Percentiles rank a stretch among this genome's conserved stretches.
Evolutionary conservation across 2,329 filamentous ascomycete species (phyloP).

Genomic region (Curvularia sp.): DNA sequence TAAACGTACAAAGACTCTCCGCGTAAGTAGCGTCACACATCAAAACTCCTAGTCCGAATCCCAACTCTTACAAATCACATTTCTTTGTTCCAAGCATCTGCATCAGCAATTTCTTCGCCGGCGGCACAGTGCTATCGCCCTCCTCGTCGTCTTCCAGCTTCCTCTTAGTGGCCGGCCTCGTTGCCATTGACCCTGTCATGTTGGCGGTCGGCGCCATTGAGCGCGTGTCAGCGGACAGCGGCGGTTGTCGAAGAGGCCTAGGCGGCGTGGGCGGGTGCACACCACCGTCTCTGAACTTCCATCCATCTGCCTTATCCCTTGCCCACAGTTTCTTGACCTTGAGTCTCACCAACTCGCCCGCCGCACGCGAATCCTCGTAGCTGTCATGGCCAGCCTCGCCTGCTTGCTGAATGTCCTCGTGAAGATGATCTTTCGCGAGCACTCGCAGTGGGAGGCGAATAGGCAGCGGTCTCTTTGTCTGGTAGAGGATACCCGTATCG

Average conservation of each 20-base stretch:
- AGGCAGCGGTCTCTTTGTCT: constrained; percentile 78
- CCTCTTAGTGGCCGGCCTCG: constrained; percentile 31
- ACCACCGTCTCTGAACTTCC: constrained; percentile 55
- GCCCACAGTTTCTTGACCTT: constrained; percentile 76
- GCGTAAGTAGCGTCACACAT: not conserved
- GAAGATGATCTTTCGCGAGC: constrained; percentile 73
- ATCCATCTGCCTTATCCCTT: constrained; percentile 69
- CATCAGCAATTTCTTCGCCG: constrained; percentile 11
- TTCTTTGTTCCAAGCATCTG: not conserved
- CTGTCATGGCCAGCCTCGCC: constrained; percentile 80
- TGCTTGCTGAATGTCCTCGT: constrained; percentile 79
- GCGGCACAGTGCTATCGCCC: not conserved
- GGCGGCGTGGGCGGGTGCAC: constrained; percentile 41
- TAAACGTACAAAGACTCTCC: not conserved
- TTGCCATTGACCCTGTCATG: constrained; percentile 16
- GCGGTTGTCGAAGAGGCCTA: constrained; percentile 20
- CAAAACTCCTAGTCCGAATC: not conserved
- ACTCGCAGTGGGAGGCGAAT: constrained; percentile 77
- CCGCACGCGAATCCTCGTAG: constrained; percentile 86
- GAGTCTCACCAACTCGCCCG: constrained; percentile 81
- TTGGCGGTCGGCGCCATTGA: constrained; percentile 6
- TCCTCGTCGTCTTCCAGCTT: constrained; percentile 23
- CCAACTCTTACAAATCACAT: not conserved
- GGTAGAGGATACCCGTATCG: constrained; percentile 85
- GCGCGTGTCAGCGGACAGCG: constrained; percentile 16